A percentile compares a stretch with the other conserved stretches of the same genome.
phyloP scores from a whole-genome alignment of 1,139 yeast species.

The Blastobotrys capitulatus region DNA sequence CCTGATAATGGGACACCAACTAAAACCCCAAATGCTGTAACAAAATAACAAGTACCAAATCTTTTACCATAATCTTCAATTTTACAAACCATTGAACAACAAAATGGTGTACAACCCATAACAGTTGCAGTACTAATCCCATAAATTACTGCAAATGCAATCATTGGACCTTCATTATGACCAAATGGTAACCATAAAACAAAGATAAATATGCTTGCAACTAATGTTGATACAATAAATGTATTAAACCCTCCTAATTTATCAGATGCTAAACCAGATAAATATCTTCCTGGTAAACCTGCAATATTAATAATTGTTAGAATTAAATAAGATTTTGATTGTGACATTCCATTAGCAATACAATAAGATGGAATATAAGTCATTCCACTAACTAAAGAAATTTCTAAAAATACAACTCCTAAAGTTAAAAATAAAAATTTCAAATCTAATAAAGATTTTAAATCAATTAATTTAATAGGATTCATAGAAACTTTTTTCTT shows the following conservation, averaged over 20 bases:
- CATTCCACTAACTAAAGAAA: conserved; percentile 46
- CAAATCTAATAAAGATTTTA: conserved; percentile 37
- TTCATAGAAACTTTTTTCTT: not conserved
- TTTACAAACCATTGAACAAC: conserved; percentile 46
- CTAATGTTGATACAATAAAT: conserved; percentile 40
- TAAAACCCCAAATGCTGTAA: conserved; percentile 42
- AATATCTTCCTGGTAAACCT: conserved; percentile 55
- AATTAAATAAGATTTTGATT: conserved; percentile 48
- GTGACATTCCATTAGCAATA: conserved; percentile 46
- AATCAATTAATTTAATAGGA: conserved; percentile 21
- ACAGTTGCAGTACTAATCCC: conserved; percentile 52
- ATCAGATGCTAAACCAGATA: conserved; percentile 52
- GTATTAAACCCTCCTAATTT: conserved; percentile 55
- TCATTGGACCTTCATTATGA: conserved; percentile 32
- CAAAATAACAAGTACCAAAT: conserved; percentile 44
- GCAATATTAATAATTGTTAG: conserved; percentile 49
- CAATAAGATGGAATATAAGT: conserved; percentile 57
- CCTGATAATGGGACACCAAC: conserved; percentile 49
- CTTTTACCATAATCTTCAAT: conserved; percentile 46
- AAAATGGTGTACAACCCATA: conserved; percentile 45
- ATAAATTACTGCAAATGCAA: conserved; percentile 43
- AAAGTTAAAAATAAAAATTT: conserved; percentile 39
- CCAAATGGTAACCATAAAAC: conserved; percentile 55
- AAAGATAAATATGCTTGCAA: conserved; percentile 39
- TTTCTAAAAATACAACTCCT: conserved; percentile 48